These are phyloP conservation scores for Diaporthe helianthi DNA, from an alignment of 2,329 filamentous ascomycete species.

Conservation along the genomic window DNA sequence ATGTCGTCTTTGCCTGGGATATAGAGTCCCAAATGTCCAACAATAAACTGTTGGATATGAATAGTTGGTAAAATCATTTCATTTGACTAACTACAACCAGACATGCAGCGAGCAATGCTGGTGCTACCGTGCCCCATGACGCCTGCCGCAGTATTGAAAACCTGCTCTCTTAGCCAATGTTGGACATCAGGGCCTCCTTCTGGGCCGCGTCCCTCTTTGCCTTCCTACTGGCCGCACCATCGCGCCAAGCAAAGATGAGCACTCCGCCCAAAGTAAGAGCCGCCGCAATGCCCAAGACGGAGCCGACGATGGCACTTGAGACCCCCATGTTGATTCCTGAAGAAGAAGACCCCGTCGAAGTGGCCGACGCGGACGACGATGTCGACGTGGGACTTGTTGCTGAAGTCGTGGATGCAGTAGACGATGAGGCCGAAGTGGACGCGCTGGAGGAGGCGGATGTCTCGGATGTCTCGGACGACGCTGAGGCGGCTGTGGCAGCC, in stretches of 20 bases:
- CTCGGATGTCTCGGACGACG: background rate
- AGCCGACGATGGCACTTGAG: constrained; percentile 7
- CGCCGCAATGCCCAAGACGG: background rate
- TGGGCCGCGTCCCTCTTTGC: background rate
- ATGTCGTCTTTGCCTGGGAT: no score
- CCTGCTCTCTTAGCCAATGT: background rate
- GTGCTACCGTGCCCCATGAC: background rate
- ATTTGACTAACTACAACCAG: background rate
- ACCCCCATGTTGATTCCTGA: background rate
- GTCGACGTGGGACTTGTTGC: background rate
- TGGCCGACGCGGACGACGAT: background rate
- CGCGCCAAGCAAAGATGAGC: background rate
- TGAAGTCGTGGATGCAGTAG: background rate
- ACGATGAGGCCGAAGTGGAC: background rate
- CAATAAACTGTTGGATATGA: no score
- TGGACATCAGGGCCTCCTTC: constrained; percentile 5
- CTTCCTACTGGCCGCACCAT: background rate
- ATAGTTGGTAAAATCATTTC: background rate
- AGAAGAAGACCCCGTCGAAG: background rate
- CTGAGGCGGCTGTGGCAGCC: background rate
- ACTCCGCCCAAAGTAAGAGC: background rate
- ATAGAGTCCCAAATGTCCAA: no score
- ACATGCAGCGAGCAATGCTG: background rate
- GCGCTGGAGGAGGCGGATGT: background rate
- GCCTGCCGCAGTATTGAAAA: background rate